These are phyloP conservation scores for Bipolaris zeicola DNA, from an alignment of 2,329 filamentous ascomycete species.

Conservation along the genomic window DNA sequence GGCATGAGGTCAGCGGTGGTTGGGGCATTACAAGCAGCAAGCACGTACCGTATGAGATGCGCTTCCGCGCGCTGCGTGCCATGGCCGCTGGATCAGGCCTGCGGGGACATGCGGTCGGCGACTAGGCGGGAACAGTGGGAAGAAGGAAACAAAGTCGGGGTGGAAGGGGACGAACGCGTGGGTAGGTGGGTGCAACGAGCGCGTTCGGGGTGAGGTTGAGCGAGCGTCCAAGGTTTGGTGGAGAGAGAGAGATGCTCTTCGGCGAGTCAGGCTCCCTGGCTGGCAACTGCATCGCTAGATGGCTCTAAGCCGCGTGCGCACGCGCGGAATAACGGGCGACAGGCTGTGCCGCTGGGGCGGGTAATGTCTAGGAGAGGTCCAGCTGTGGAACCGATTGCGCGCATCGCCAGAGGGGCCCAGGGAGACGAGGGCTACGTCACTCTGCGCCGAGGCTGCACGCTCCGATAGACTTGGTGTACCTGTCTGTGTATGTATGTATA, in stretches of 20 bases:
- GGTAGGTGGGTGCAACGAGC: background rate
- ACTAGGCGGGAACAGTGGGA: background rate
- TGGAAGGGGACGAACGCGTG: background rate
- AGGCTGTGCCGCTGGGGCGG: slow-evolving; percentile 13
- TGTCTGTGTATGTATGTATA: background rate
- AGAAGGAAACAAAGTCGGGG: background rate
- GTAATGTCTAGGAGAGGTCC: background rate
- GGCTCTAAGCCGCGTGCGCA: slow-evolving; percentile 7
- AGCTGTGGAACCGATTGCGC: background rate
- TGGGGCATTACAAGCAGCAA: background rate
- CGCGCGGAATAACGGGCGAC: slow-evolving; percentile 3
- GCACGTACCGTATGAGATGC: slow-evolving; percentile 58
- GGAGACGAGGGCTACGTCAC: slow-evolving; percentile 2
- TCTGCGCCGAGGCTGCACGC: background rate
- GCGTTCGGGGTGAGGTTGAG: background rate
- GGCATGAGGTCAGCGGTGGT: slow-evolving; percentile 15
- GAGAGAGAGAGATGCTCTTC: slow-evolving; percentile 6
- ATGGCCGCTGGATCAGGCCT: slow-evolving; percentile 42
- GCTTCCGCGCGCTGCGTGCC: slow-evolving; percentile 59
- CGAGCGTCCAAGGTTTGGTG: slow-evolving; percentile 1
- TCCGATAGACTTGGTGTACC: background rate
- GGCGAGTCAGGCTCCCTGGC: slow-evolving; percentile 8
- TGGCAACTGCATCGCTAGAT: slow-evolving; percentile 8
- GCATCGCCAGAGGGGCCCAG: background rate
- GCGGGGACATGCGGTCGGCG: slow-evolving; percentile 24